Base-by-base conservation (phyloP, 1,284 basidiomycete genomes). In the Ganoderma lucidum region DNA sequence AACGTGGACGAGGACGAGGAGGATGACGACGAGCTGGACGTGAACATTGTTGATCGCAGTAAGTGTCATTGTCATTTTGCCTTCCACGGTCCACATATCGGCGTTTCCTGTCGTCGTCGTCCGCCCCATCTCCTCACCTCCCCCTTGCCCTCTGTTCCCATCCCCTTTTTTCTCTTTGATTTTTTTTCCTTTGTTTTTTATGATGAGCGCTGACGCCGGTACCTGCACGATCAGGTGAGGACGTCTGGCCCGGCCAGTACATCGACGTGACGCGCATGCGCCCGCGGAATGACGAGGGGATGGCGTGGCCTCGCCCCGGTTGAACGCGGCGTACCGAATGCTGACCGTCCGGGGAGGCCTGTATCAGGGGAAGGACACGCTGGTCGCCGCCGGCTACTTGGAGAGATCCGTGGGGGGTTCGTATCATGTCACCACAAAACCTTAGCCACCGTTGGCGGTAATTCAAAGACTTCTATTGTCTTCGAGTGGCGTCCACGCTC, bases 21-120 rank as follows among this genome's bases (percentile, higher is more conserved):
- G 1, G 87, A 88, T 3, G 90, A 90, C 63, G 85, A 84, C 35
- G 91, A 92, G 30, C 35, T 76, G 62, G 83, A 84, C 44, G 79
- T 85, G 3, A 86, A 90, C 75, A 85, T 93, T 61, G 86, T 92
- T 71, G 92, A 93, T 78, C 84, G 84, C 67, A 90, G 92, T 93
- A 77, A 77, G 90, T 83, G 35, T 63, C 60, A 45, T 58, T 73
- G 35, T 63, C 60, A 45, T 58, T 73, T 73, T 44, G 62, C 23
- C 66, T 62, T 30, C 37, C 48, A 19, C 44, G 14, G 53, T 19
- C 45, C 17, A 35, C 32, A 53, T 45, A 35, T n/a, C 51, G 39
- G 60, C 35, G 32, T 30, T 17, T 32, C 56, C 41, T 30, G 19
- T 62, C 23, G 4, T 17, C 41, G 19, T 6, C 42, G 61, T 9